Percentiles rank a stretch among this genome's conserved stretches.
Conservation (phyloP, 305 asterid species). For the Fraxinus ornus region DNA sequence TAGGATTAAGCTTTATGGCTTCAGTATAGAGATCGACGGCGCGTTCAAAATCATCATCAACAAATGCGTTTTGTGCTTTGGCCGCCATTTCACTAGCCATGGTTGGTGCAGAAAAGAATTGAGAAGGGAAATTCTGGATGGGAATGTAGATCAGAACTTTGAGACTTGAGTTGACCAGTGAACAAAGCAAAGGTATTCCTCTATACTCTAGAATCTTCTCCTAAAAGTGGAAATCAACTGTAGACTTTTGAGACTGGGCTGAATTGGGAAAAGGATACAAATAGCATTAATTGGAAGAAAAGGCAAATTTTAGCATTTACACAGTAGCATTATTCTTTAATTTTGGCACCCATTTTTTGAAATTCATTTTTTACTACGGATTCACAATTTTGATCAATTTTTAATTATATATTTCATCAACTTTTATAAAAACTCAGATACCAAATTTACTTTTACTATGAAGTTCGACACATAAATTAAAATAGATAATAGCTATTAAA, state of each 20-base stretch:
- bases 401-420: too few species aligned
- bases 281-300: background rate
- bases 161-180: background rate
- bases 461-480: background rate
- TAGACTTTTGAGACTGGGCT: background rate
- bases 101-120: background rate
- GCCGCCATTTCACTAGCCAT: slow-evolving; percentile 40
- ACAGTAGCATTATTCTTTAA: too few species aligned
- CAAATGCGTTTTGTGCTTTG: slow-evolving; percentile 81
- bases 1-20: slow-evolving; percentile 67
- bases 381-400: too few species aligned
- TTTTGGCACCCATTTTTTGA: too few species aligned
- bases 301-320: too few species aligned
- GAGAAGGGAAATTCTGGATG: background rate
- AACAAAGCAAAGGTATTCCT: background rate
- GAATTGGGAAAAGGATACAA: background rate
- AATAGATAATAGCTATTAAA: too few species aligned
- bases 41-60: slow-evolving; percentile 90
- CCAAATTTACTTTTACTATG: background rate
- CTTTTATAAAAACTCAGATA: too few species aligned
- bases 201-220: background rate
- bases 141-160: background rate
- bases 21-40: slow-evolving; percentile 92
- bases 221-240: background rate
- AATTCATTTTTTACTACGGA: too few species aligned